phyloP scores from a whole-genome alignment of 257 asterid genomes.

The Ocimum tenuiflorum region DNA sequence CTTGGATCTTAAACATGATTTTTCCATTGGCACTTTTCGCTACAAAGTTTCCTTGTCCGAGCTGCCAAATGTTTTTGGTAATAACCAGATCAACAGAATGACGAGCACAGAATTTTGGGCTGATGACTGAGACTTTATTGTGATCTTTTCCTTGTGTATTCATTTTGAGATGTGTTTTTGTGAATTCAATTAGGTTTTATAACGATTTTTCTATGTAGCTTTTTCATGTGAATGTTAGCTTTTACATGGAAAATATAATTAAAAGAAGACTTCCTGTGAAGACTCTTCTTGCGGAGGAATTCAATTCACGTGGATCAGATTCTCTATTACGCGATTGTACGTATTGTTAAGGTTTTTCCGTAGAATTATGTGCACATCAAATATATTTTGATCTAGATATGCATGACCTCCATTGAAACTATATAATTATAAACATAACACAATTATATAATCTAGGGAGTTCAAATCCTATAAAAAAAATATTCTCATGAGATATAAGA shows the following conservation, averaged over 20 bases:
- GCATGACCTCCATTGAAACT: too few species aligned
- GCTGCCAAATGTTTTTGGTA: constrained; percentile 9
- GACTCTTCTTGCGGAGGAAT: background rate
- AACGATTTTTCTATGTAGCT: too few species aligned
- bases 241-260: too few species aligned
- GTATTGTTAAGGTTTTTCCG: too few species aligned
- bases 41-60: constrained; percentile 10
- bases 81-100: constrained; percentile 23
- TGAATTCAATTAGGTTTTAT: background rate
- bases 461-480: too few species aligned
- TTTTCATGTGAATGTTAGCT: background rate
- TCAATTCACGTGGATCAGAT: background rate
- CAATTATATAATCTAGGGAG: too few species aligned
- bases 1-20: constrained; percentile 27
- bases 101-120: constrained; percentile 24
- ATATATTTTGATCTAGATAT: too few species aligned
- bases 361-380: too few species aligned
- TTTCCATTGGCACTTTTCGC: constrained; percentile 25
- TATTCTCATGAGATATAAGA: too few species aligned
- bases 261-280: too few species aligned
- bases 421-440: too few species aligned
- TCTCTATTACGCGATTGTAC: background rate
- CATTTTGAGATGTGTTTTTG: background rate
- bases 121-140: constrained; percentile 17
- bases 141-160: background rate